Evolutionary conservation across 257 asterid genomes (phyloP).

Genomic region (Ilex aquifolium): DNA sequence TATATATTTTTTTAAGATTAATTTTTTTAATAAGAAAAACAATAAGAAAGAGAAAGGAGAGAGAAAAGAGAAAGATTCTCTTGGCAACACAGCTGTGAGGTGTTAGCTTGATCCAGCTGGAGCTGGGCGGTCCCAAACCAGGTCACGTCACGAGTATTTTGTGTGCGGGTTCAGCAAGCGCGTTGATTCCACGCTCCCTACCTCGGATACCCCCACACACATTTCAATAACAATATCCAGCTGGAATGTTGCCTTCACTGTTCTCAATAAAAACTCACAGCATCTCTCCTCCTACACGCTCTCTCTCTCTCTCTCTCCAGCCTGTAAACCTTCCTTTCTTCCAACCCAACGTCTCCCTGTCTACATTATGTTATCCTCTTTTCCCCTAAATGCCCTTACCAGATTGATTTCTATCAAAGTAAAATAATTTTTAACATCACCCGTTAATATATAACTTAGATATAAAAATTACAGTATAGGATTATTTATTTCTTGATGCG

Average conservation of each 20-base stretch:
- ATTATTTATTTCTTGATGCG: too few species aligned
- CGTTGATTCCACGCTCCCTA: neutral
- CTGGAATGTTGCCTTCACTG: conserved; percentile 7
- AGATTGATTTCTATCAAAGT: too few species aligned
- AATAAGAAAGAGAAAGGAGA: too few species aligned
- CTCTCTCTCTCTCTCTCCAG: conserved; percentile 10
- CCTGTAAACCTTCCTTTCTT: conserved; percentile 18
- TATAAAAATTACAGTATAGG: too few species aligned
- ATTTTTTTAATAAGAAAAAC: too few species aligned
- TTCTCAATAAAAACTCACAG: conserved; percentile 14
- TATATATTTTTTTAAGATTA: too few species aligned
- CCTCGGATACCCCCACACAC: conserved; percentile 25
- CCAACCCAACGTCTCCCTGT: conserved; percentile 5
- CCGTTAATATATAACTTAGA: too few species aligned
- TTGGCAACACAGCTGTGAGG: neutral
- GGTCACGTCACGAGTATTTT: conserved; percentile 19
- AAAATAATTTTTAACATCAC: too few species aligned
- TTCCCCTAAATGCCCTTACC: conserved; percentile 12
- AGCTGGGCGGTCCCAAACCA: neutral
- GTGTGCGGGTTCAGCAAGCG: conserved; percentile 1
- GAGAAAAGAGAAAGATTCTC: too few species aligned
- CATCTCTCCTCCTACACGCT: neutral
- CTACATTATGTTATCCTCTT: neutral
- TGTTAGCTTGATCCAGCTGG: conserved; percentile 28
- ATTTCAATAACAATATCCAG: conserved; percentile 1